Conservation (phyloP, 23 red algal species). For the Chondrus crispus region DNA sequence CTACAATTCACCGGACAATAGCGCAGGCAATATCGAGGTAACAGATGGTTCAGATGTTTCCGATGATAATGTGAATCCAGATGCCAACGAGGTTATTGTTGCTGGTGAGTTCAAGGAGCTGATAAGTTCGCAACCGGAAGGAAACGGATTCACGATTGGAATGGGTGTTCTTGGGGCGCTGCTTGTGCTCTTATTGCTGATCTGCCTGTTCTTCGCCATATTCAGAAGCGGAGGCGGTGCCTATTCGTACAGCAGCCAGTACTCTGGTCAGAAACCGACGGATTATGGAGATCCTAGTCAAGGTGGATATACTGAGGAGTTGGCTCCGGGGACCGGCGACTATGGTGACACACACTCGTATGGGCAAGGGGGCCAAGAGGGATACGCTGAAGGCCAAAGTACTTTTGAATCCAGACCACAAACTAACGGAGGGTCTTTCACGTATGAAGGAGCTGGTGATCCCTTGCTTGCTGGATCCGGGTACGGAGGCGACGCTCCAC, state of each 20-base stretch:
- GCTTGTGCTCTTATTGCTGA: conserved; percentile 29
- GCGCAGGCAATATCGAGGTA: neutral
- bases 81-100: conserved; percentile 2
- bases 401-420: conserved; percentile 22
- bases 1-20: neutral
- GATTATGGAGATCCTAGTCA: conserved; percentile 42
- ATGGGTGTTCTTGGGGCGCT: conserved; percentile 56
- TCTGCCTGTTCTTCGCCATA: conserved; percentile 53
- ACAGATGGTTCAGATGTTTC: neutral
- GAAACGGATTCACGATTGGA: conserved; percentile 46
- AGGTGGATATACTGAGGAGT: conserved; percentile 32
- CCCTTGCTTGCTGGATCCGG: conserved; percentile 2
- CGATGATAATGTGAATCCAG: neutral
- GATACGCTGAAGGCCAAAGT: neutral
- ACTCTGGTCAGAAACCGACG: conserved; percentile 30
- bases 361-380: neutral
- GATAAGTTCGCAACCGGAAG: conserved; percentile 27
- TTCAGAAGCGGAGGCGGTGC: conserved; percentile 15
- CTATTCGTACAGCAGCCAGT: conserved; percentile 58
- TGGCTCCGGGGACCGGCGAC: neutral
- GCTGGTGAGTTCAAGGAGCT: conserved; percentile 50
- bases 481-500: neutral
- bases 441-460: conserved; percentile 15
- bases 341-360: neutral
- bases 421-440: conserved; percentile 4